Evolutionary conservation across 306 rosid species (phyloP).

Genomic region (Abrus pulchellus): DNA sequence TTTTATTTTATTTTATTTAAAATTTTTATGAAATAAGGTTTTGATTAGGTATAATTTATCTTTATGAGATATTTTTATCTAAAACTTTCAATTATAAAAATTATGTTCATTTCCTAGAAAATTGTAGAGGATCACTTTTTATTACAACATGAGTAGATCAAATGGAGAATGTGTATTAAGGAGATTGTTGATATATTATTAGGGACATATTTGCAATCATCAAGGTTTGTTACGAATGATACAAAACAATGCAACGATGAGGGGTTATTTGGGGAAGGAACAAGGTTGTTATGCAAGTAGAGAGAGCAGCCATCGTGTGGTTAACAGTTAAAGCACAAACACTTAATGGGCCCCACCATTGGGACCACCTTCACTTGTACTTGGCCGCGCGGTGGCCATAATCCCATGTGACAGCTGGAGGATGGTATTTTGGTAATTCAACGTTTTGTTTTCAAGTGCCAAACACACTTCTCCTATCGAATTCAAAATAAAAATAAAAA

Average conservation of each 20-base stretch:
- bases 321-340: too few species aligned
- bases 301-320: neutral
- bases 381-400: neutral
- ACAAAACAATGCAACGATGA: too few species aligned
- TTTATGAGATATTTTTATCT: too few species aligned
- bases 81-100: too few species aligned
- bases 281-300: conserved; percentile 35
- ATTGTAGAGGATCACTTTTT: too few species aligned
- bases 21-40: too few species aligned
- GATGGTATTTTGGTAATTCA: conserved; percentile 16
- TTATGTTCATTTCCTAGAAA: too few species aligned
- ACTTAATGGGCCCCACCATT: neutral
- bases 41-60: too few species aligned
- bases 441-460: conserved; percentile 10
- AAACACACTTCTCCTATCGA: neutral
- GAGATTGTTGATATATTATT: neutral
- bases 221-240: neutral
- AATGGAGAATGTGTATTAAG: conserved; percentile 14
- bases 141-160: neutral
- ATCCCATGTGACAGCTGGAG: conserved; percentile 12
- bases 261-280: conserved; percentile 37
- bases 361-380: neutral
- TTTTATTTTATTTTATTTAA: too few species aligned
- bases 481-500: too few species aligned
- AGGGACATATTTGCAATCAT: conserved; percentile 32